phyloP scores from a whole-genome alignment of 208 protist species.

The Leishmania guyanensis region DNA sequence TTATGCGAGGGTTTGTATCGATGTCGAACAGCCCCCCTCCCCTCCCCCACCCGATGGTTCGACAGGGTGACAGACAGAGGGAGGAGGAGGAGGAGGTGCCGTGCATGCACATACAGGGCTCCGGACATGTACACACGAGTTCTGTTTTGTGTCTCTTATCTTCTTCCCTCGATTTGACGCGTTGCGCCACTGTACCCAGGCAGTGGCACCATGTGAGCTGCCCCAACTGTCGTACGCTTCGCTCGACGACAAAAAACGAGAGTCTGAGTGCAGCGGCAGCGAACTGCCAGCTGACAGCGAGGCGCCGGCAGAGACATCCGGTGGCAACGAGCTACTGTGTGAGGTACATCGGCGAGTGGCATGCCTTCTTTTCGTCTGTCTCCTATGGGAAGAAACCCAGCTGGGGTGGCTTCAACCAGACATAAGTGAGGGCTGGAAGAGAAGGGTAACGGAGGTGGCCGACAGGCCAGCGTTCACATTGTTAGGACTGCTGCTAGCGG shows the following conservation, averaged over 20 bases:
- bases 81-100: not conserved
- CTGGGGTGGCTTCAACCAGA: not conserved
- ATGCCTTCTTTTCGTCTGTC: no score
- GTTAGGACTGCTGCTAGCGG: not conserved
- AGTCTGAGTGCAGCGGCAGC: not conserved
- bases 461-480: not conserved
- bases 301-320: not conserved
- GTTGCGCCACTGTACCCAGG: not conserved
- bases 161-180: not conserved
- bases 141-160: not conserved
- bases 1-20: not conserved
- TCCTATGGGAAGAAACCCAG: not conserved
- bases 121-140: not conserved
- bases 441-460: not conserved
- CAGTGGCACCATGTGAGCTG: not conserved
- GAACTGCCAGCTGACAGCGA: not conserved
- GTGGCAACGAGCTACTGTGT: not conserved
- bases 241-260: not conserved
- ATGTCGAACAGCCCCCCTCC: not conserved
- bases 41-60: not conserved
- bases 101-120: not conserved
- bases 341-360: not conserved
- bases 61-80: not conserved
- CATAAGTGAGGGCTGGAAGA: not conserved
- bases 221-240: not conserved